A percentile compares a stretch with the other conserved stretches of the same genome.
Evolutionary conservation across 805 yeast species (phyloP).

Genomic region (Hanseniaspora pseudoguilliermondii): DNA sequence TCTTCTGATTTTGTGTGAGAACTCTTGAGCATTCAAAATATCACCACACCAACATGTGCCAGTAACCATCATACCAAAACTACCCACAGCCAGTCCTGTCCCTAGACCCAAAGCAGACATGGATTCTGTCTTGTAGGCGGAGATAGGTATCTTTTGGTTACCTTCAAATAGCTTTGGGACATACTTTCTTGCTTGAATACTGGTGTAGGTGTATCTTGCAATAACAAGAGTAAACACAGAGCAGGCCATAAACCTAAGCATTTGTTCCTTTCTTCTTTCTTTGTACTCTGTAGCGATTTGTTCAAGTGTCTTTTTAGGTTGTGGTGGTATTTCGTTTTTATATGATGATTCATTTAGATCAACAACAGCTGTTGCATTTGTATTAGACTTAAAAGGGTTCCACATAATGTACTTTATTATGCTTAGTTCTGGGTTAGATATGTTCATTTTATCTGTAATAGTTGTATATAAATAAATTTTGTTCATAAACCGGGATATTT

Average conservation of each 20-base stretch:
- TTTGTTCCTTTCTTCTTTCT: conserved; percentile 54
- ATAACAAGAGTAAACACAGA: conserved; percentile 61
- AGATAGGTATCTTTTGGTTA: conserved; percentile 76
- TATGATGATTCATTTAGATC: not conserved
- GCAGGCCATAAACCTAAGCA: conserved; percentile 58
- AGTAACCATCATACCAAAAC: conserved; percentile 57
- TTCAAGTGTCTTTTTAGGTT: conserved; percentile 2
- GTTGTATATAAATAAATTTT: no score
- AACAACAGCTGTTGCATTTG: not conserved
- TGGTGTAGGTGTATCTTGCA: conserved; percentile 61
- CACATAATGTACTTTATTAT: not conserved
- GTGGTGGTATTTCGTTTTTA: not conserved
- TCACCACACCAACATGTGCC: conserved; percentile 75
- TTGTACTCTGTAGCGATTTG: conserved; percentile 35
- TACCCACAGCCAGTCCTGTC: conserved; percentile 57
- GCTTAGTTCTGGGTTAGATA: not conserved
- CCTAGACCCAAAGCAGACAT: conserved; percentile 75
- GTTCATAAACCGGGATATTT: no score
- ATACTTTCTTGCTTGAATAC: conserved; percentile 60
- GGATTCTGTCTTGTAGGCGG: conserved; percentile 70
- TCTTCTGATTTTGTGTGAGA: conserved; percentile 53
- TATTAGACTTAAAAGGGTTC: not conserved
- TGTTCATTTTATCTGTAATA: no score
- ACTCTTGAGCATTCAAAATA: conserved; percentile 54
- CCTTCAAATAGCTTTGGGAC: conserved; percentile 69